Evolutionary conservation across 257 asterid species (phyloP).

Genomic region (Euphrasia confusa): DNA sequence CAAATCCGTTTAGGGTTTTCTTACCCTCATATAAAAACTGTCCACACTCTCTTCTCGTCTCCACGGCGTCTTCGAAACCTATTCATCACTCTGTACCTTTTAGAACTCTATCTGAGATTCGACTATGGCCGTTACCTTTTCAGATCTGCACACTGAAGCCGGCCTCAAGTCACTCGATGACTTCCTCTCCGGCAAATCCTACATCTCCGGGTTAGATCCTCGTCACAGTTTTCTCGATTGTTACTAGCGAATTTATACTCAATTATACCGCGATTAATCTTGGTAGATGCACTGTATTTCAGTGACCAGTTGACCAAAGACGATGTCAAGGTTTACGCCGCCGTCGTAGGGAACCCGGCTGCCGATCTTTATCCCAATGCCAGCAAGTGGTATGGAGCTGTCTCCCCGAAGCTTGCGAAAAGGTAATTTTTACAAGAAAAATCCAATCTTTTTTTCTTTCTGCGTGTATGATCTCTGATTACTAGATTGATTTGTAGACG

Average conservation of each 20-base stretch:
- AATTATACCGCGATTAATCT: neutral
- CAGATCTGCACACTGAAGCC: slow-evolving; percentile 74
- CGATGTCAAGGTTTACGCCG: slow-evolving; percentile 68
- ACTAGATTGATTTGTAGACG: neutral
- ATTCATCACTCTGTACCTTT: neutral
- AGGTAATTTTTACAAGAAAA: slow-evolving; percentile 37
- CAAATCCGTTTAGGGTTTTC: slow-evolving; percentile 39
- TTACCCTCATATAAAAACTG: slow-evolving; percentile 34
- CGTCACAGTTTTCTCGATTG: too few relatives aligned
- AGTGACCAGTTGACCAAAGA: slow-evolving; percentile 65
- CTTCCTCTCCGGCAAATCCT: slow-evolving; percentile 61
- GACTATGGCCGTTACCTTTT: slow-evolving; percentile 68
- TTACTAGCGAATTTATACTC: neutral
- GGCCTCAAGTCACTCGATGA: slow-evolving; percentile 72
- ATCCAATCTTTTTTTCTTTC: neutral
- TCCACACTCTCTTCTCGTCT: neutral
- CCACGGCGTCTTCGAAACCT: slow-evolving; percentile 20
- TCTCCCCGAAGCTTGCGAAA: slow-evolving; percentile 52
- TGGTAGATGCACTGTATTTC: slow-evolving; percentile 19
- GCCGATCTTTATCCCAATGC: slow-evolving; percentile 68
- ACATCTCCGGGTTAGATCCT: slow-evolving; percentile 56
- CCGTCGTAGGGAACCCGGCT: slow-evolving; percentile 50
- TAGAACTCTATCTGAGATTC: slow-evolving; percentile 14
- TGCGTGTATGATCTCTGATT: neutral
- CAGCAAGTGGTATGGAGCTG: slow-evolving; percentile 67